Percentiles rank a stretch among this genome's conserved stretches.
Evolutionary conservation across 2,329 filamentous ascomycete genomes (phyloP).

Genomic region (Fusarium sp.): DNA sequence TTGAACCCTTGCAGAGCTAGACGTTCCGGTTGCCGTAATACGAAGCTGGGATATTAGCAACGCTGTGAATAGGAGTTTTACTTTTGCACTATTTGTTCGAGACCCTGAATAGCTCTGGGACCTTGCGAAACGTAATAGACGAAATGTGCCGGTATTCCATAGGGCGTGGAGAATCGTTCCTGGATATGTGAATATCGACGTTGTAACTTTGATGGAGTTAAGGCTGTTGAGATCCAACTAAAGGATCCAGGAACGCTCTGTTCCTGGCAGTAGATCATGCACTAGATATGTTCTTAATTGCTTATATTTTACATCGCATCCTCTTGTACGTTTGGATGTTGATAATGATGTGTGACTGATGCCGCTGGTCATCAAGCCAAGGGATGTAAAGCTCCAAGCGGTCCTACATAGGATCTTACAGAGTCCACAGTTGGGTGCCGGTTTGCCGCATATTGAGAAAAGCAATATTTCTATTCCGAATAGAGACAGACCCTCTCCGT

Average conservation of each 20-base stretch:
- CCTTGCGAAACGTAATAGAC: slow-evolving; percentile 14
- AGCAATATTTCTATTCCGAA: slow-evolving; percentile 46
- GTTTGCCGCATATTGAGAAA: slow-evolving; percentile 58
- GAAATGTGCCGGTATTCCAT: slow-evolving; percentile 47
- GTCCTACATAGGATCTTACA: slow-evolving; percentile 60
- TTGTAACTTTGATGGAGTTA: slow-evolving; percentile 50
- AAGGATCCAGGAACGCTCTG: slow-evolving; percentile 43
- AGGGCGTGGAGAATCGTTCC: slow-evolving; percentile 55
- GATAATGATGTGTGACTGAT: background rate
- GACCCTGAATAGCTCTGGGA: slow-evolving; percentile 40
- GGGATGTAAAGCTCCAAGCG: slow-evolving; percentile 62
- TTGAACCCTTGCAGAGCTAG: slow-evolving; percentile 42
- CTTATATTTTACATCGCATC: slow-evolving; percentile 27
- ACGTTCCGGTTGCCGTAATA: slow-evolving; percentile 31
- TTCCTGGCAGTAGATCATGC: background rate
- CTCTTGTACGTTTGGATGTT: background rate
- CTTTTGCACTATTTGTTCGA: slow-evolving; percentile 47
- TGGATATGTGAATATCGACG: slow-evolving; percentile 46
- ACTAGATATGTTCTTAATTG: slow-evolving; percentile 45
- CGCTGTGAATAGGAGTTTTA: slow-evolving; percentile 46
- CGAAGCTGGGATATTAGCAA: slow-evolving; percentile 48
- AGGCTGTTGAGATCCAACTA: slow-evolving; percentile 54
- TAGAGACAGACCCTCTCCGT: slow-evolving; percentile 39
- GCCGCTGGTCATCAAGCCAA: slow-evolving; percentile 55
- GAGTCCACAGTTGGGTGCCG: slow-evolving; percentile 59